Percentiles rank a stretch among this genome's conserved stretches.
Conservation (phyloP, 768 basidiomycete species). For the Russula earlei region DNA sequence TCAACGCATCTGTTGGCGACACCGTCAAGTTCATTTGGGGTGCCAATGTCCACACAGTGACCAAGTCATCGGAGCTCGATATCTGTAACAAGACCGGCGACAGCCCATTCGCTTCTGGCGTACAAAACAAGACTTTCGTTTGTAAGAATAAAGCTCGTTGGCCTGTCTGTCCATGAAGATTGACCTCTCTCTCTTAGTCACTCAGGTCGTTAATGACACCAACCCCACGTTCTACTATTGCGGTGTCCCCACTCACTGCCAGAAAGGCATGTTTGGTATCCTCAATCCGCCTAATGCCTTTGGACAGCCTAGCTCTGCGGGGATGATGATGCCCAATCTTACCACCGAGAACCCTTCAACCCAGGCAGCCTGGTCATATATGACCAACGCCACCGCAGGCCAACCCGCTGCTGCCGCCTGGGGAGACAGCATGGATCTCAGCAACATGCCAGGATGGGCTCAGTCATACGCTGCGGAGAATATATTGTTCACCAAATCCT, state of each 20-base stretch:
- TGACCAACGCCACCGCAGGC: constrained; percentile 37
- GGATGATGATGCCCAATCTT: constrained; percentile 41
- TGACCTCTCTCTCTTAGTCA: constrained; percentile 33
- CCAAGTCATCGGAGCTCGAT: constrained; percentile 56
- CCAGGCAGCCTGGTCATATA: constrained; percentile 46
- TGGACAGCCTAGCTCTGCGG: constrained; percentile 38
- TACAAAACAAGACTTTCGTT: constrained; percentile 50
- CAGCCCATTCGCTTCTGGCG: constrained; percentile 53
- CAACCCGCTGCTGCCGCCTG: constrained; percentile 42
- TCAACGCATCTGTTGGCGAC: constrained; percentile 70
- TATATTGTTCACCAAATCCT: constrained; percentile 39
- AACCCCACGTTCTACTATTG: constrained; percentile 71
- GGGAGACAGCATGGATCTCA: constrained; percentile 56
- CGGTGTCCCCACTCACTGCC: constrained; percentile 57
- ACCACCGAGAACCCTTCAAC: constrained; percentile 38
- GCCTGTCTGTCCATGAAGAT: constrained; percentile 19
- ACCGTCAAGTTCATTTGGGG: constrained; percentile 71
- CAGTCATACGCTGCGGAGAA: constrained; percentile 45
- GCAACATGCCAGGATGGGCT: constrained; percentile 44
- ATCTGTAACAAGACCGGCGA: constrained; percentile 67
- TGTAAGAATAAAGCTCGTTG: constrained; percentile 30
- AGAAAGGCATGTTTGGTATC: constrained; percentile 82
- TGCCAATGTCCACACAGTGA: constrained; percentile 75
- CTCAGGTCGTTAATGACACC: constrained; percentile 63
- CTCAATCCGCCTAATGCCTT: constrained; percentile 54